These are phyloP conservation scores for Pichia scutulata DNA, from an alignment of 805 yeast species.

Conservation along the genomic window DNA sequence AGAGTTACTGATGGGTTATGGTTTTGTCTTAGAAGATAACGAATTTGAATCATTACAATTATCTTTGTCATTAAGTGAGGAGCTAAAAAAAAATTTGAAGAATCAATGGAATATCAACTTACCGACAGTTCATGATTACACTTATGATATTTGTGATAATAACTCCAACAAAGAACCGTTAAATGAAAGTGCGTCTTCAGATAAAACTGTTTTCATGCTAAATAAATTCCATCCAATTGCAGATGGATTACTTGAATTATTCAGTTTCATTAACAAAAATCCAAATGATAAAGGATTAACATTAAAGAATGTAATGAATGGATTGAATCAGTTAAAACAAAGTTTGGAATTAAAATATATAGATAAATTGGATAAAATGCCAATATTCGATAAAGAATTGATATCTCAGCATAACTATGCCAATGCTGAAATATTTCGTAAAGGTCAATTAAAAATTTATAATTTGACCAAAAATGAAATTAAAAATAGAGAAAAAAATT, in stretches of 20 bases:
- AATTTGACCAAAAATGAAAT: conserved; percentile 31
- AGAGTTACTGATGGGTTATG: conserved; percentile 74
- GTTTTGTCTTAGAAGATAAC: conserved; percentile 57
- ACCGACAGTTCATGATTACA: conserved; percentile 24
- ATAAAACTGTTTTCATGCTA: conserved; percentile 19
- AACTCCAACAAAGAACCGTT: not conserved
- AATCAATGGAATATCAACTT: conserved; percentile 18
- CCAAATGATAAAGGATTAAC: conserved; percentile 39
- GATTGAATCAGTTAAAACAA: conserved; percentile 45
- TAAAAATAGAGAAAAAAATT: conserved; percentile 35
- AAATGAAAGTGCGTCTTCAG: not conserved
- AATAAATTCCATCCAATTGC: conserved; percentile 31
- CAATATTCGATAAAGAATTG: conserved; percentile 4
- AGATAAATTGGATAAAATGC: conserved; percentile 15
- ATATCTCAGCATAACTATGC: conserved; percentile 10
- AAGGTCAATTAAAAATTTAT: conserved; percentile 35
- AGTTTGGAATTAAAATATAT: conserved; percentile 44
- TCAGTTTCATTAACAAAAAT: conserved; percentile 44
- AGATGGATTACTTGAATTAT: conserved; percentile 40
- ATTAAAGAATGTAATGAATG: conserved; percentile 51
- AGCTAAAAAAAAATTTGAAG: not conserved
- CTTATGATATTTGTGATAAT: conserved; percentile 16
- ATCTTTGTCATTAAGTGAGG: conserved; percentile 36
- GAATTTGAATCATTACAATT: conserved; percentile 52
- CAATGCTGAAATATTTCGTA: conserved; percentile 30